Percentiles rank a stretch among this genome's conserved stretches.
Conservation (phyloP, 805 yeast genomes). For the Lachancea sp. region DNA sequence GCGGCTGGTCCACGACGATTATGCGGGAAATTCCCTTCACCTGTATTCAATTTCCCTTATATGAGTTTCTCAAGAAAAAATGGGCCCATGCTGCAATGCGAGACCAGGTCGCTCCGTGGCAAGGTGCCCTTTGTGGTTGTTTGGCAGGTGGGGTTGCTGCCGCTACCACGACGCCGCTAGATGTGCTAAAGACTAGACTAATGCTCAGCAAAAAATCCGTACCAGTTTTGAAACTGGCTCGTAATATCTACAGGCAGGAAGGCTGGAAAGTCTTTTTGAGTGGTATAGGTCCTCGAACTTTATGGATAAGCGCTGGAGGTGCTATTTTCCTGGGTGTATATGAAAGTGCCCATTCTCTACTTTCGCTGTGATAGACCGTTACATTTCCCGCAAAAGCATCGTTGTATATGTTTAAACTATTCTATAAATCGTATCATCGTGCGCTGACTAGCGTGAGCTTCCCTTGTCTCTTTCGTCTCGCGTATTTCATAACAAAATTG, state of each 20-base stretch:
- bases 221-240: conserved; percentile 43
- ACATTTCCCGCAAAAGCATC: conserved; percentile 11
- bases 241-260: conserved; percentile 56
- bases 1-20: conserved; percentile 92
- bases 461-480: conserved; percentile 46
- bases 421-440: conserved; percentile 4
- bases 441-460: conserved; percentile 34
- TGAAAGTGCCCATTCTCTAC: conserved; percentile 54
- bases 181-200: conserved; percentile 73
- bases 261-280: conserved; percentile 66
- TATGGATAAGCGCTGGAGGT: conserved; percentile 98
- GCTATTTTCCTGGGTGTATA: conserved; percentile 94
- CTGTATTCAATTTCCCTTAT: conserved; percentile 88
- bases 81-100: conserved; percentile 43
- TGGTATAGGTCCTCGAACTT: conserved; percentile 92
- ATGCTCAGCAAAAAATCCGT: conserved; percentile 59
- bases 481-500: conserved; percentile 55
- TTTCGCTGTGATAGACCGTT: conserved; percentile 15
- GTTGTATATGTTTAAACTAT: background rate
- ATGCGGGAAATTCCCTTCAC: conserved; percentile 97
- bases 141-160: conserved; percentile 81
- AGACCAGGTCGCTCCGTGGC: conserved; percentile 49
- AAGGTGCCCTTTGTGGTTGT: conserved; percentile 81
- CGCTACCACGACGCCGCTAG: conserved; percentile 74
- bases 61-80: conserved; percentile 67